Evolutionary conservation across 306 rosid genomes (phyloP).

Genomic region (Carpinus fangiana): DNA sequence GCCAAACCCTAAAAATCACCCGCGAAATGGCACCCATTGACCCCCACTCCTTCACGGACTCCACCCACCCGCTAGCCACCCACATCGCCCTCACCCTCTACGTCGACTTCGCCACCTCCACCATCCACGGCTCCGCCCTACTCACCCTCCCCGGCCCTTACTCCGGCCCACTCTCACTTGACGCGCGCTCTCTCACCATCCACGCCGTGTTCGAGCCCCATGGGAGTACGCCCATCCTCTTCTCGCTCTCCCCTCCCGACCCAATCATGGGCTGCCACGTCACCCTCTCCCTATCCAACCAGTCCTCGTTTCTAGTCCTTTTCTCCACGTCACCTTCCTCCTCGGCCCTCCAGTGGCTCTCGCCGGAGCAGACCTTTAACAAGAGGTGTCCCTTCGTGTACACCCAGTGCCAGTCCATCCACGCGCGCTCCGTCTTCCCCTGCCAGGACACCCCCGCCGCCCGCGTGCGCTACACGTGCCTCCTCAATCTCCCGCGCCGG

Average conservation of each 20-base stretch:
- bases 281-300: constrained; percentile 53
- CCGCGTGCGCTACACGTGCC: constrained; percentile 57
- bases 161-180: constrained; percentile 69
- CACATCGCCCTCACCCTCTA: constrained; percentile 61
- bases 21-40: constrained; percentile 70
- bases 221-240: constrained; percentile 43
- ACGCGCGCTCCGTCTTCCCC: constrained; percentile 84
- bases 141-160: constrained; percentile 50
- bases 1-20: not conserved
- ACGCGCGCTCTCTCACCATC: constrained; percentile 66
- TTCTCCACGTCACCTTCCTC: constrained; percentile 71
- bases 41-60: constrained; percentile 89
- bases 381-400: constrained; percentile 70
- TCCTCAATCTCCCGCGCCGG: constrained; percentile 57
- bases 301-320: constrained; percentile 46
- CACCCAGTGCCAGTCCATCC: constrained; percentile 94
- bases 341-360: constrained; percentile 91
- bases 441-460: constrained; percentile 96
- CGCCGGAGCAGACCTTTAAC: constrained; percentile 75
- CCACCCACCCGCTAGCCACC: constrained; percentile 49
- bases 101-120: constrained; percentile 65
- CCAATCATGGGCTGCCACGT: constrained; percentile 66
- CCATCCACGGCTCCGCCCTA: constrained; percentile 67
- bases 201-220: constrained; percentile 50
- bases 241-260: constrained; percentile 47